Conservation (phyloP, 2,329 filamentous ascomycete species). For the Seiridium unicorne region DNA sequence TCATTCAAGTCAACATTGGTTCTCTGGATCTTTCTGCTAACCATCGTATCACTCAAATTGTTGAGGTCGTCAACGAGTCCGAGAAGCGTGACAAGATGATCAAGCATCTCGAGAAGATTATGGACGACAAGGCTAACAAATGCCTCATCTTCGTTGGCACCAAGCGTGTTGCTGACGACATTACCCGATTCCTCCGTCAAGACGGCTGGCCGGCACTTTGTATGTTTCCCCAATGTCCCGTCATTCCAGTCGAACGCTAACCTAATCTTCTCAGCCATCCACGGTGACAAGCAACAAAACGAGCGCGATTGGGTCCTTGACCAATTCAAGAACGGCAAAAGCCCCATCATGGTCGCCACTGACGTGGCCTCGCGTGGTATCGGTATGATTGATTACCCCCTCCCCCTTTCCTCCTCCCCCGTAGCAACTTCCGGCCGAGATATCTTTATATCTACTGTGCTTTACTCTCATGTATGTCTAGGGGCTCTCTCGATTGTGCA, state of each 20-base stretch:
- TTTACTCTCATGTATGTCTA: constrained; percentile 91
- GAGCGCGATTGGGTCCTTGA: constrained; percentile 99
- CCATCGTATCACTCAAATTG: constrained; percentile 95
- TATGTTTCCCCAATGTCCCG: constrained; percentile 52
- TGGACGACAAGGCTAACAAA: constrained; percentile 96
- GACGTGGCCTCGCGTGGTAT: constrained; percentile 99
- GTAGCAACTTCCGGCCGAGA: constrained; percentile 58
- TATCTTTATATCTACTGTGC: constrained; percentile 58
- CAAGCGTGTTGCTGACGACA: constrained; percentile 96
- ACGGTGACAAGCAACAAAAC: constrained; percentile 99
- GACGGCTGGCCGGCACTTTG: constrained; percentile 97
- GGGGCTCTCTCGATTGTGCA: constrained; percentile 85
- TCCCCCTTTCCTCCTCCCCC: constrained; percentile 25
- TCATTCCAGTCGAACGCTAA: constrained; percentile 44
- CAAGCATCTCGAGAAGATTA: constrained; percentile 95
- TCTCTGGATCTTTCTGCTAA: constrained; percentile 96
- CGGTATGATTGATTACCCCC: constrained; percentile 77
- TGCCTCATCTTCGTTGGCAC: constrained; percentile 90
- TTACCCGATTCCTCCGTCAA: constrained; percentile 94
- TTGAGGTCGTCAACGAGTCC: constrained; percentile 92
- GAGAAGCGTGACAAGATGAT: constrained; percentile 98
- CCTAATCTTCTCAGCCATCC: constrained; percentile 65
- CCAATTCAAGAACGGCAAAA: constrained; percentile 99
- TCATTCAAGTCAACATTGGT: constrained; percentile 98
- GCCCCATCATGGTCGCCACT: constrained; percentile 99